Percentiles rank a stretch among this genome's conserved stretches.
Evolutionary conservation across 2,329 filamentous ascomycete genomes (phyloP).

Genomic region (Diaporthe sp.): DNA sequence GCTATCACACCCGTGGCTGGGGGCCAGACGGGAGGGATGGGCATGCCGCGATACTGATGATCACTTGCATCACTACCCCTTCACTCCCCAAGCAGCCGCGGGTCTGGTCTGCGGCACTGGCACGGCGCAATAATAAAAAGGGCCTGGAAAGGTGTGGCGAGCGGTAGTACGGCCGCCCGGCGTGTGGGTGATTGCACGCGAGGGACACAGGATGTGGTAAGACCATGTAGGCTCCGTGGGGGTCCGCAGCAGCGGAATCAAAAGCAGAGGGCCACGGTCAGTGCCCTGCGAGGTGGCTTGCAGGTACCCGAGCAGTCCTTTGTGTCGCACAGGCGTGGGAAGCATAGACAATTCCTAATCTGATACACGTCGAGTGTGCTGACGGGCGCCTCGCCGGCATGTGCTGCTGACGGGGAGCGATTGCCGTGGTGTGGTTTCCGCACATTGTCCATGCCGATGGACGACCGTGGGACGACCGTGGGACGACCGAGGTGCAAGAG

Average conservation of each 20-base stretch:
- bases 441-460: not conserved
- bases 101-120: slow-evolving; percentile 1
- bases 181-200: slow-evolving; percentile 13
- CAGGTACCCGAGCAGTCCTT: slow-evolving; percentile 15
- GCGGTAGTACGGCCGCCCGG: slow-evolving; percentile 20
- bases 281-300: slow-evolving; percentile 11
- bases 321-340: slow-evolving; percentile 5
- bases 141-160: not conserved
- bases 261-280: slow-evolving; percentile 15
- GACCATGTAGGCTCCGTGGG: slow-evolving; percentile 35
- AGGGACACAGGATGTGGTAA: slow-evolving; percentile 26
- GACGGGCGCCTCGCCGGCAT: slow-evolving; percentile 24
- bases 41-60: not conserved
- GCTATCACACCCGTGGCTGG: slow-evolving; percentile 22
- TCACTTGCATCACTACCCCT: slow-evolving; percentile 30
- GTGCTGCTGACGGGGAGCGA: not conserved
- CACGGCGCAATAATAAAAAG: not conserved
- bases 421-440: not conserved
- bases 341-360: slow-evolving; percentile 7
- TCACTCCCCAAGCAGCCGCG: not conserved
- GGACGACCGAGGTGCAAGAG: slow-evolving; percentile 5
- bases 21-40: slow-evolving; percentile 25
- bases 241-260: slow-evolving; percentile 27
- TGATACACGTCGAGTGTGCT: slow-evolving; percentile 29
- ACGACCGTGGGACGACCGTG: not conserved